phyloP scores from a whole-genome alignment of 148 eudicot species.

The Camellia lanceoleosa region DNA sequence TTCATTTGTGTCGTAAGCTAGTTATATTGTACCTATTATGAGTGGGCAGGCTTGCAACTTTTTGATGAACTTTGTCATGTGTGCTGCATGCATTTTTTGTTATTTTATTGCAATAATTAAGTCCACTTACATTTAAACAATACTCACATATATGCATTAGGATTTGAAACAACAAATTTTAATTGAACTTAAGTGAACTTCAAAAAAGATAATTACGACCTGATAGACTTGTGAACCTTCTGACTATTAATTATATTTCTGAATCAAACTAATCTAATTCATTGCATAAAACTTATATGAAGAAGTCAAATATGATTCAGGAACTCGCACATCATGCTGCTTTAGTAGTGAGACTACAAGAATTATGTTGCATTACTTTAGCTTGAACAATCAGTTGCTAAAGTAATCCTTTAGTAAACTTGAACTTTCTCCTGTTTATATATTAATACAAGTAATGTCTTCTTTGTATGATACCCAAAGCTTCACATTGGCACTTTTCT shows the following conservation, averaged over 20 bases:
- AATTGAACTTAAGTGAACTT: no score
- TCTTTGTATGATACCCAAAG: background rate
- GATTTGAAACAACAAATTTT: no score
- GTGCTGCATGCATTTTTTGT: background rate
- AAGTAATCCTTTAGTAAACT: conserved; percentile 1
- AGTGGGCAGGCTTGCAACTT: background rate
- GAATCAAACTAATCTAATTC: no score
- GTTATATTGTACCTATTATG: background rate
- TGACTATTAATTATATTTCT: no score
- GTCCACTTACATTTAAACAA: background rate
- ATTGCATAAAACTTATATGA: no score
- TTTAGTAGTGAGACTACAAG: background rate
- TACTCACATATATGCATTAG: background rate
- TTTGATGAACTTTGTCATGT: background rate
- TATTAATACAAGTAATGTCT: background rate
- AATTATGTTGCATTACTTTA: background rate
- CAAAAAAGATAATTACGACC: background rate
- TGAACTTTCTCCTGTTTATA: background rate
- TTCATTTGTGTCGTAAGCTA: background rate
- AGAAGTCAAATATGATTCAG: no score
- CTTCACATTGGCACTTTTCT: background rate
- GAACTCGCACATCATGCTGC: no score
- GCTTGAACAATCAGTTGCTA: background rate
- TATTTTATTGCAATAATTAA: background rate
- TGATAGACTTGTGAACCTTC: background rate